Conservation (phyloP, 1,284 basidiomycete species). For the Phlebopus sp. region DNA sequence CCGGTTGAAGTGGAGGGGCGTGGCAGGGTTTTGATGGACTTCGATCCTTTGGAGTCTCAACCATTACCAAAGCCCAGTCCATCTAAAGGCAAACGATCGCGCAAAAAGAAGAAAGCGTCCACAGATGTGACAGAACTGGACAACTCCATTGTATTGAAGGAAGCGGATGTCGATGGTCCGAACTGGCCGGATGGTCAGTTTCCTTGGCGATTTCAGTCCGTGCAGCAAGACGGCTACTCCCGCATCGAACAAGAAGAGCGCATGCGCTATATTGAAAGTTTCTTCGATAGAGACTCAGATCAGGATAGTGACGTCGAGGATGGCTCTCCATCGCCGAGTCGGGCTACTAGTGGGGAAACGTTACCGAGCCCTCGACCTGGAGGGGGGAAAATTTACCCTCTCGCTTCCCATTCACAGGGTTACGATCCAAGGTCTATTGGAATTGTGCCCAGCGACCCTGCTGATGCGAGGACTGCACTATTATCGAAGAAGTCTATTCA, state of each 20-base stretch:
- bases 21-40: conserved; percentile 62
- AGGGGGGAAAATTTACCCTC: conserved; percentile 61
- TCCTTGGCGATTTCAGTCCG: conserved; percentile 64
- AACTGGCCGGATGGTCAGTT: conserved; percentile 76
- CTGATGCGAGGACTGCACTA: conserved; percentile 68
- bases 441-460: conserved; percentile 61
- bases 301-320: conserved; percentile 30
- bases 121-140: conserved; percentile 21
- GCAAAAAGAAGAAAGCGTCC: conserved; percentile 32
- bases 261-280: conserved; percentile 31
- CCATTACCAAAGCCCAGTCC: conserved; percentile 23
- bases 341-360: conserved; percentile 23
- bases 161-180: conserved; percentile 38
- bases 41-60: conserved; percentile 35
- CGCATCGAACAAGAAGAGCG: conserved; percentile 57
- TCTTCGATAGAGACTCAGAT: conserved; percentile 37
- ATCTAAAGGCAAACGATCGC: conserved; percentile 33
- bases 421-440: conserved; percentile 24
- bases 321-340: conserved; percentile 8
- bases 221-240: conserved; percentile 49
- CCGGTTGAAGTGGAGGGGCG: conserved; percentile 63
- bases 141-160: conserved; percentile 8
- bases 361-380: conserved; percentile 37
- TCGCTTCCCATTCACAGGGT: conserved; percentile 40
- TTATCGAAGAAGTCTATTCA: conserved; percentile 66